These are phyloP conservation scores for Aspergillus coremiiformis DNA, from an alignment of 495 filamentous ascomycete genomes.

Conservation along the genomic window DNA sequence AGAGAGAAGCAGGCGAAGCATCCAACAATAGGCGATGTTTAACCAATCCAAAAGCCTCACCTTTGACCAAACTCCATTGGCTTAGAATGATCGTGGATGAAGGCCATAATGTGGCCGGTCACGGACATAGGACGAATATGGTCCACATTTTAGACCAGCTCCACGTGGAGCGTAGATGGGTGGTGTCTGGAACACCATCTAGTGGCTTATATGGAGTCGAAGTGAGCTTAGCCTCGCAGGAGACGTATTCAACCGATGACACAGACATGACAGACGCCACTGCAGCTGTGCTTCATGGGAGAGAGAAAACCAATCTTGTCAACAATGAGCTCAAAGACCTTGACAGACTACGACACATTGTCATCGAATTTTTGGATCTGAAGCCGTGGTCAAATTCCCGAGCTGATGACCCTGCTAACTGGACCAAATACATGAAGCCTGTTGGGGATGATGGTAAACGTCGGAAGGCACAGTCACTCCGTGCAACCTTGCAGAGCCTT, in stretches of 20 bases:
- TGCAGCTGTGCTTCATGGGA: slow-evolving; percentile 24
- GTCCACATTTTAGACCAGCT: slow-evolving; percentile 60
- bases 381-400: slow-evolving; percentile 64
- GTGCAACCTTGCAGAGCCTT: slow-evolving; percentile 61
- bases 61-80: slow-evolving; percentile 67
- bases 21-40: slow-evolving; percentile 27
- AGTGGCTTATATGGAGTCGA: slow-evolving; percentile 71
- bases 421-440: slow-evolving; percentile 70
- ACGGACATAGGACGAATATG: slow-evolving; percentile 54
- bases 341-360: slow-evolving; percentile 63
- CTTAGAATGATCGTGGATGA: slow-evolving; percentile 87
- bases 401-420: slow-evolving; percentile 48
- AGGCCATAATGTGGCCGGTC: slow-evolving; percentile 69
- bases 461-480: slow-evolving; percentile 56
- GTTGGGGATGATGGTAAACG: slow-evolving; percentile 46
- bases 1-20: slow-evolving; percentile 45
- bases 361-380: slow-evolving; percentile 61
- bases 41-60: slow-evolving; percentile 38
- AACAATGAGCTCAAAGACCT: slow-evolving; percentile 63
- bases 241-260: slow-evolving; percentile 34
- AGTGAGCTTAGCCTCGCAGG: slow-evolving; percentile 48
- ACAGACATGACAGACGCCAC: slow-evolving; percentile 28
- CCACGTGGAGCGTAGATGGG: slow-evolving; percentile 69
- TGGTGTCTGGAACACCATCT: slow-evolving; percentile 87
- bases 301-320: slow-evolving; percentile 31